Base-by-base conservation (phyloP, 768 basidiomycete genomes). In the Naganishia kalamii region DNA sequence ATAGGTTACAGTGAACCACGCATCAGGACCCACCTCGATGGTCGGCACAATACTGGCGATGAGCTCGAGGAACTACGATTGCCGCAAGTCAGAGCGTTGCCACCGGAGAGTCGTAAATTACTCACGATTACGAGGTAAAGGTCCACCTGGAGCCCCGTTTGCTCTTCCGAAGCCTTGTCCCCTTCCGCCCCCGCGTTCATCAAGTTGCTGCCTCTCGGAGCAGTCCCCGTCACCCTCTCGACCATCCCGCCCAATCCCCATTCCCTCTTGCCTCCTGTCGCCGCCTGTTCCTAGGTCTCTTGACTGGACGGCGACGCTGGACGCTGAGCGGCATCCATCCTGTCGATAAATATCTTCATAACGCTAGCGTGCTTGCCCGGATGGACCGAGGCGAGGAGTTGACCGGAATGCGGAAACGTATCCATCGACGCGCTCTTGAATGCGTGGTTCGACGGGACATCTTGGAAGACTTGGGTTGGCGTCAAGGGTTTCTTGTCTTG, bases 281-380 rank as follows among this genome's bases (percentile, higher is more conserved):
- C 60, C 32, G 40, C 4, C 89, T 83, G 3, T 35, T 41, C 62
- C n/a, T 21, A 13, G 43, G 59, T 7, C 40, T 32, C 23, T 8
- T 30, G 2, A 41, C 30, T 49, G 1, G 46, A 17, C 17, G 64
- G 32, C 12, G 52, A 21, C 19, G 19, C 50, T 77, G 92, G 89
- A 75, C 87, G 89, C 62, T 88, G 83, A 67, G 86, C 86, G 70
- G 84, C 85, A 79, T 98, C 96, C 92, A 98, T 97, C 64, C 94
- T 85, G 78, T 98, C 94, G 75, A 98, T 97, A 67, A 98, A 91
- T 78, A 96, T 98, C 84, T 96, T 97, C 96, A 99, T 99, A 64
- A 99, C 96, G 77, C 87, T 90, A 0, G 92, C 89, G 78, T 99
- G 94, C 75, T 96, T 97, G 84, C 94, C 98, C 1, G 94, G 94